Base-by-base conservation (phyloP, 2,329 filamentous ascomycete species). In the Scleromitrula shiraiana region DNA sequence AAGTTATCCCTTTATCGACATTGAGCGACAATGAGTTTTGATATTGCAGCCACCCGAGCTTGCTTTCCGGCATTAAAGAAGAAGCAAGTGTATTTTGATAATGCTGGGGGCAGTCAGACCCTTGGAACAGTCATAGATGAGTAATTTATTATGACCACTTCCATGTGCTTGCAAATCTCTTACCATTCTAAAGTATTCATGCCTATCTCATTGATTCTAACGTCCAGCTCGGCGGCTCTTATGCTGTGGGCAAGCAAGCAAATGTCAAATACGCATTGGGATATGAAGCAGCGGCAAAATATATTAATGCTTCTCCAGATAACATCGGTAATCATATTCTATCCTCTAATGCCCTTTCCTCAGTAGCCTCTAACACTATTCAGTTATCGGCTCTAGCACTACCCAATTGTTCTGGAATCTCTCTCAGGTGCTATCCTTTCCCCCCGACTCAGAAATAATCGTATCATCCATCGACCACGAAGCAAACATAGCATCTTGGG, bases 331-430 rank as follows among this genome's bases (percentile, higher is more conserved):
- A 41, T 35, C 35, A 24, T n/a, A 15, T n/a, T n/a, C 27, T 38
- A 33, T 29, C 22, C 12, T 39, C 17, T 24, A 23, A 39, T 27
- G 6, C 7, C 15, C n/a, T 37, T 10, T 37, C 5, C 10, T 37
- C 9, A 37, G 0, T 4, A 14, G 19, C 38, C 24, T n/a, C 50
- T 53, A 41, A 57, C 14, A 24, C 17, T 12, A 12, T 33, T 12
- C 38, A 80, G 83, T 85, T 38, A 74, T 88, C 46, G 85, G 85
- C 1, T 68, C 81, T 0, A 87, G 85, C 2, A 86, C 85, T 0
- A 90, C 86, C 0, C 85, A 88, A 61, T 74, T 89, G 8, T 78
- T 88, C 57, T 78, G 84, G 55, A 90, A 89, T 61, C 73, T 89
- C 14, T 76, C 78, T 0, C 70, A 70, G 19, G 68, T 76, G 2